Evolutionary conservation across 768 basidiomycete genomes (phyloP), one percentile per base, ranked within the genome.

Genomic region (Collybia mongolica): DNA sequence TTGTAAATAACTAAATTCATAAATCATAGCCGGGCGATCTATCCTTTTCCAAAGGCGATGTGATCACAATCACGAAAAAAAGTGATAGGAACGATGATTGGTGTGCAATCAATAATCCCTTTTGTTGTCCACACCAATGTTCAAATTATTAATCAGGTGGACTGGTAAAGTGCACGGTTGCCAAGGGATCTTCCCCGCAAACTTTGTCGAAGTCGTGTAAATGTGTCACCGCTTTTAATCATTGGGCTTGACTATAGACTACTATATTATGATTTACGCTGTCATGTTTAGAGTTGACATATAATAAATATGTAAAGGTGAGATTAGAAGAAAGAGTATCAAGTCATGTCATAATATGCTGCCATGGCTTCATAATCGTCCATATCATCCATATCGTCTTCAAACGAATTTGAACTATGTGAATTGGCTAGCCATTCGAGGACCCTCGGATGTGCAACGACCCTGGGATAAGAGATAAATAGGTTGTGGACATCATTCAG

Each of bases 101-200:
- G 90, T 84, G 56, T 44, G 76, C 4, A 11, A 5, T 32, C 7
- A 6, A 2, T 5, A 3, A 32, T 32, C 3, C 11, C 32, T 32
- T 5, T 45, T 40, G 23, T 32, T 39, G 5, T 29, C 17, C 28
- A 12, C 4, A 0, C 17, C 19, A 0, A 22, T 23, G 47, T 46
- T 39, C 41, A 19, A 48, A 32, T 36, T 44, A 8, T 52, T 35
- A 20, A 18, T 14, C 51, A 90, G 88, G 88, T 92, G 90, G 90
- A 85, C 75, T 12, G 90, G 90, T n/a, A 85, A 80, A 60, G 53
- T 83, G 1, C 67, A 78, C 18, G 77, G 76, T 14, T 65, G 73
- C 35, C 71, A 80, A 55, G 90, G 90, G 0, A 78, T 86, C 39
- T 92, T 93, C 65, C 90, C 90, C 28, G 90, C 90, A 14, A 91